Conservation (phyloP, 805 yeast species). For the Cyberlindnera sargentensis region DNA sequence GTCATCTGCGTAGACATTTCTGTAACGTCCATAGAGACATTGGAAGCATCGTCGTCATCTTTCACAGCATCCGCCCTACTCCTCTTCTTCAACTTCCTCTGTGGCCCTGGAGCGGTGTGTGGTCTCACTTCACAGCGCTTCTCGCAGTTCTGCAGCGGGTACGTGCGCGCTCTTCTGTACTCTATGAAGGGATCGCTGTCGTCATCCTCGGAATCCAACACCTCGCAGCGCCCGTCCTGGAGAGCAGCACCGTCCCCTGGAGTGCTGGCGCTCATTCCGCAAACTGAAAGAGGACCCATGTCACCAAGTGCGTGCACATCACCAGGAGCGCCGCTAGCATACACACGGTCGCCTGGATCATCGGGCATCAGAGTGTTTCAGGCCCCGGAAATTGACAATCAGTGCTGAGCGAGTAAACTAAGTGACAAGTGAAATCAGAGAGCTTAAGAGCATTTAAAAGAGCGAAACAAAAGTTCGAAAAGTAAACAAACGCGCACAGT, state of each 20-base stretch:
- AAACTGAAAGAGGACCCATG: neutral
- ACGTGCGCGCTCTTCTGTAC: constrained; percentile 1
- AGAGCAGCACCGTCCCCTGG: too few relatives aligned
- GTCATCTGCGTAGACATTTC: constrained; percentile 5
- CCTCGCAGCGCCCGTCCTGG: constrained; percentile 1
- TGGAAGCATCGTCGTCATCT: constrained; percentile 2
- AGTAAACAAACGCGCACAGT: too few relatives aligned
- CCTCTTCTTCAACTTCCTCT: neutral
- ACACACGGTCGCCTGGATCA: neutral
- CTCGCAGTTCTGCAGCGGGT: neutral
- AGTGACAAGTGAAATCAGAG: too few relatives aligned
- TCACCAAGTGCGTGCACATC: neutral
- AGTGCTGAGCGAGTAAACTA: too few relatives aligned
- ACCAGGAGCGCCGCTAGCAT: neutral
- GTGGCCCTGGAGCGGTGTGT: neutral
- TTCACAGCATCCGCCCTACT: constrained; percentile 1
- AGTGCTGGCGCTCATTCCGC: too few relatives aligned
- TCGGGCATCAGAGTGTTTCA: neutral
- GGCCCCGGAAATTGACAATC: too few relatives aligned
- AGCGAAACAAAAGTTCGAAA: too few relatives aligned
- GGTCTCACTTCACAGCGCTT: neutral
- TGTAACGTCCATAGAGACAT: constrained; percentile 2
- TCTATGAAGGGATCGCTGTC: constrained; percentile 11
- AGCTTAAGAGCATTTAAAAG: too few relatives aligned
- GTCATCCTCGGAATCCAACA: constrained; percentile 15